Base-by-base conservation (phyloP, 2,329 filamentous ascomycete genomes). In the Colletotrichum aenigma region DNA sequence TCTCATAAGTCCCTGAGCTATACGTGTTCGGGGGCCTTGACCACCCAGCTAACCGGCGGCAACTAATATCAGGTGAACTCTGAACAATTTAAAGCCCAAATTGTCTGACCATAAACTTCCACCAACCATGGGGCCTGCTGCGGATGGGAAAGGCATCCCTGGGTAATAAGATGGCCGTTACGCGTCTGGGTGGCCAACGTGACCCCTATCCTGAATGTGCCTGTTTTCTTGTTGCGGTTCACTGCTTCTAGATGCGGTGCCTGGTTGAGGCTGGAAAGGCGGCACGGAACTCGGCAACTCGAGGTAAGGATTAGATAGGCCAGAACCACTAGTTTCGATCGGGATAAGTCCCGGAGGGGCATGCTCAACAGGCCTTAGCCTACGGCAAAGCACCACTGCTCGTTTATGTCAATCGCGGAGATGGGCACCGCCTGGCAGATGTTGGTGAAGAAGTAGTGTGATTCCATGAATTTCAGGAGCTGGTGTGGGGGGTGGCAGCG, bases 231-330 rank as follows among this genome's bases (percentile, higher is more conserved):
- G 52, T n/a, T 24, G 48, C 15, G 10, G 15, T 32, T 28, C 16
- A 15, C 24, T 10, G 18, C 55, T 52, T 52, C n/a, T 21, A 21
- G 18, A 10, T 21, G 16, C 18, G 24, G 9, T 32, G 15, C 60
- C 24, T 12, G 13, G 15, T 32, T 36, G 67, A 52, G 55, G 52
- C 60, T 71, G 72, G 52, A 71, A 74, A 26, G 34, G 48, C 43
- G 71, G 71, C 68, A 75, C 73, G 73, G 73, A 75, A 72, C 69
- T 72, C 73, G 69, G 73, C 73, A 72, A 66, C 55, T 38, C 21
- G 21, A 43, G n/a, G 28, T 43, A 61, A 28, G 62, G 52, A 28
- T 60, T 32, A 61, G 52, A 66, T 26, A 48, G 43, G 16, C 28
- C 32, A 43, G 52, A 26, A 60, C 36, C 34, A 34, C 62, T 62